Percentiles rank a stretch among this genome's conserved stretches.
phyloP scores from a whole-genome alignment of 345 rosid genomes.

The Eucalyptus erythrocorys region DNA sequence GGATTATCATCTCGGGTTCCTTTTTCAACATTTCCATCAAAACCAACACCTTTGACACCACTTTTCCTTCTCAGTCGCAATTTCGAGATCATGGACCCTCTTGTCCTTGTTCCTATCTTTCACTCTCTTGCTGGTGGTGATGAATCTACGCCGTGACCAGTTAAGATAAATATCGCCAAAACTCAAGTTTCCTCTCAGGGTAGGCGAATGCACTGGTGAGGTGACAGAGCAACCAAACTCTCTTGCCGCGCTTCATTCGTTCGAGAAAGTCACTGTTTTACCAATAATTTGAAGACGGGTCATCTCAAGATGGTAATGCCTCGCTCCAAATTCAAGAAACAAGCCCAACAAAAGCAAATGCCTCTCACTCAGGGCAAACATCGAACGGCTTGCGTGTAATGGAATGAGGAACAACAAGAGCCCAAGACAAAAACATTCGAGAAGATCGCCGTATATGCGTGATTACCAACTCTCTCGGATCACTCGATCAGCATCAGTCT shows the following conservation, averaged over 20 bases:
- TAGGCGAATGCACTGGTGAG: not conserved
- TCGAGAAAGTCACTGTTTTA: not conserved
- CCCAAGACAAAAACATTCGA: not conserved
- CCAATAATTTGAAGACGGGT: not conserved
- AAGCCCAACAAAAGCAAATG: not conserved
- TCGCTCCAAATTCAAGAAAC: not conserved
- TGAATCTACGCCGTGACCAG: conserved; percentile 9
- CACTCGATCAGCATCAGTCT: not conserved
- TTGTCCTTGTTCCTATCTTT: conserved; percentile 15
- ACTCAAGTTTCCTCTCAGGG: not conserved
- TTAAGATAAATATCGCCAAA: not conserved
- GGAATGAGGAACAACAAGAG: not conserved
- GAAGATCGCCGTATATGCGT: not conserved
- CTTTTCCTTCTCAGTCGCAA: no score
- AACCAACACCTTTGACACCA: not conserved
- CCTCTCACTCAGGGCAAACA: not conserved
- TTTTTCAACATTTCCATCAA: conserved; percentile 51
- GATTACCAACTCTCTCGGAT: not conserved
- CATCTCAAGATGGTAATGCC: not conserved
- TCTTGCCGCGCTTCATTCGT: not conserved
- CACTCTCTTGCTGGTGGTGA: conserved; percentile 65
- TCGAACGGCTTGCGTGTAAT: not conserved
- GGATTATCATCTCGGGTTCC: conserved; percentile 63
- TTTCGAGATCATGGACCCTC: no score
- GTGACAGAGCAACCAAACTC: not conserved